Conservation (phyloP, 192 early-diverging fungal species). For the Gamsiella multidivaricata region DNA sequence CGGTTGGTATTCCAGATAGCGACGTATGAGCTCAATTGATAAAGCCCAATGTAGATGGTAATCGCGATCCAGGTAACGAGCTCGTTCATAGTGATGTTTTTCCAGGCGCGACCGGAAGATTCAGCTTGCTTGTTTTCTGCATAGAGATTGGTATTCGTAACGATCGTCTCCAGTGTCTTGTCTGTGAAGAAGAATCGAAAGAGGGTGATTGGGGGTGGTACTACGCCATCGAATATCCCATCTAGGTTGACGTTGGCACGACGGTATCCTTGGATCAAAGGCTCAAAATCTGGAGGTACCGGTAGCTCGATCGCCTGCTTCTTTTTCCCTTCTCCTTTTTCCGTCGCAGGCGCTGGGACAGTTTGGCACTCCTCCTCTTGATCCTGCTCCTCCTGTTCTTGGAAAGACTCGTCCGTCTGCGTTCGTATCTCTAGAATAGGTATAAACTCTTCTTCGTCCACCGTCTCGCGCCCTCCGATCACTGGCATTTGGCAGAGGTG, state of each 20-base stretch:
- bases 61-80: slow-evolving; percentile 17
- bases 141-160: slow-evolving; percentile 20
- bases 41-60: slow-evolving; percentile 22
- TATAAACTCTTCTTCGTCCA: slow-evolving; percentile 16
- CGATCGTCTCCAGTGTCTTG: slow-evolving; percentile 11
- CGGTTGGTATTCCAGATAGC: neutral
- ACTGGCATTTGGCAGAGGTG: too few species aligned
- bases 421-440: slow-evolving; percentile 1
- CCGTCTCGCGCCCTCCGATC: too few species aligned
- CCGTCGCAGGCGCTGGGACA: neutral
- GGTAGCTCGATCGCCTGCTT: slow-evolving; percentile 1
- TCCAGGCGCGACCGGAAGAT: slow-evolving; percentile 14
- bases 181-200: slow-evolving; percentile 29
- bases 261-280: neutral
- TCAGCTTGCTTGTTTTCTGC: slow-evolving; percentile 8
- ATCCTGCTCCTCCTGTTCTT: slow-evolving; percentile 2
- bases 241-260: neutral
- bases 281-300: slow-evolving; percentile 11
- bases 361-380: neutral
- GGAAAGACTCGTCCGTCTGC: slow-evolving; percentile 2
- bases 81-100: neutral
- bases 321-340: neutral
- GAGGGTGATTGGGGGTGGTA: slow-evolving; percentile 9
- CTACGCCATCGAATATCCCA: neutral
- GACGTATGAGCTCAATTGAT: neutral